A percentile compares a stretch with the other conserved stretches of the same genome.
Evolutionary conservation across 148 eudicot species (phyloP).

Genomic region (Diospyros kaki): DNA sequence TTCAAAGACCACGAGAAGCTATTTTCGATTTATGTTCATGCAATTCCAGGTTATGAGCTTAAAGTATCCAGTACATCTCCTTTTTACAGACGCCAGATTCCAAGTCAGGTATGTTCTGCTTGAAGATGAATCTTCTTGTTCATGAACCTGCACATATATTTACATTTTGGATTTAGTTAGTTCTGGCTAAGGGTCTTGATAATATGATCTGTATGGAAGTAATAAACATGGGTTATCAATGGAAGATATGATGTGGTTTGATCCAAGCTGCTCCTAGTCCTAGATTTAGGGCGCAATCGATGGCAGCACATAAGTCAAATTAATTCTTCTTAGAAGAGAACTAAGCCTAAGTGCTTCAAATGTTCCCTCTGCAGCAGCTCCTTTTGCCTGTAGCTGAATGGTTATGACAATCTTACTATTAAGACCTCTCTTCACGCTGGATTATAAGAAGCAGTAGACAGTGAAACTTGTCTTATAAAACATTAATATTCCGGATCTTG

Average conservation of each 20-base stretch:
- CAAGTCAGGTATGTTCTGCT: conserved; percentile 49
- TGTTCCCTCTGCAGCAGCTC: too few relatives aligned
- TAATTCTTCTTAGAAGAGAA: too few relatives aligned
- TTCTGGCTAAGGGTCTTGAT: not conserved
- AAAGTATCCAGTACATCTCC: conserved; percentile 49
- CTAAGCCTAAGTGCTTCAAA: too few relatives aligned
- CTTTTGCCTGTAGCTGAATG: too few relatives aligned
- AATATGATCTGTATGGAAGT: not conserved
- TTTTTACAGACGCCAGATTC: conserved; percentile 60
- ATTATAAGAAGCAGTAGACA: too few relatives aligned
- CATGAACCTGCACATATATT: not conserved
- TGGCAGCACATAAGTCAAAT: not conserved
- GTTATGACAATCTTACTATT: too few relatives aligned
- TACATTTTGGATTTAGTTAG: not conserved
- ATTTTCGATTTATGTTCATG: conserved; percentile 70
- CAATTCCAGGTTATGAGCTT: conserved; percentile 48
- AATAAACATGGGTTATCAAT: not conserved
- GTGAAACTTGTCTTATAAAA: too few relatives aligned
- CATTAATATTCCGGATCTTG: too few relatives aligned
- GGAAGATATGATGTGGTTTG: not conserved
- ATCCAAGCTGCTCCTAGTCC: not conserved
- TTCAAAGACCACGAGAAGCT: conserved; percentile 49
- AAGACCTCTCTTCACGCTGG: too few relatives aligned
- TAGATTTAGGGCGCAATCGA: too few relatives aligned
- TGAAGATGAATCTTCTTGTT: not conserved